Evolutionary conservation across 805 yeast species (phyloP).

Genomic region (Cyberlindnera subsufficiens): DNA sequence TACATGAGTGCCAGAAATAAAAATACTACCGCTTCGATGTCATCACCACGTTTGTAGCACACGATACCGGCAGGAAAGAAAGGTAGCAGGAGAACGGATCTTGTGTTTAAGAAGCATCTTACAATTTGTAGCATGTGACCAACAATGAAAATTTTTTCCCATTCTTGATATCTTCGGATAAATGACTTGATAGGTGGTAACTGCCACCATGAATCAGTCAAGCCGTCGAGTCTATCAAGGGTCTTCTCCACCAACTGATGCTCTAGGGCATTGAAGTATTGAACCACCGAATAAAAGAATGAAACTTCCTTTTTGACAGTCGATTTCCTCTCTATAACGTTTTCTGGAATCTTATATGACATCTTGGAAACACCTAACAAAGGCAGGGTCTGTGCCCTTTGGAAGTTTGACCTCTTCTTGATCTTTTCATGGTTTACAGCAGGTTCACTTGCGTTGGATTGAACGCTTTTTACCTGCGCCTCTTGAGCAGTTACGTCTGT

Average conservation of each 20-base stretch:
- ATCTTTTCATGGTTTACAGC: too few relatives aligned
- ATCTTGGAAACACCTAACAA: neutral
- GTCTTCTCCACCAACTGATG: slow-evolving; percentile 14
- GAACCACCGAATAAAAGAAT: slow-evolving; percentile 13
- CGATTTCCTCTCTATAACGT: slow-evolving; percentile 7
- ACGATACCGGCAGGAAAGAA: slow-evolving; percentile 20
- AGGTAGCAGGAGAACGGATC: slow-evolving; percentile 14
- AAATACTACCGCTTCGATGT: slow-evolving; percentile 19
- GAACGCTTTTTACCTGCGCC: neutral
- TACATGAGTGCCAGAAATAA: slow-evolving; percentile 19
- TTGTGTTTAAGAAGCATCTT: slow-evolving; percentile 14
- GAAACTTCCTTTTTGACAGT: slow-evolving; percentile 18
- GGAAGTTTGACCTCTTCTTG: neutral
- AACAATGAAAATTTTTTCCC: slow-evolving; percentile 11
- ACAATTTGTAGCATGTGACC: slow-evolving; percentile 15
- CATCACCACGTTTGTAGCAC: slow-evolving; percentile 8
- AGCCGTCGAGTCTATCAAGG: slow-evolving; percentile 9
- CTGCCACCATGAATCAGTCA: neutral
- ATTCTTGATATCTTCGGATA: slow-evolving; percentile 3
- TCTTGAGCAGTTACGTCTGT: neutral
- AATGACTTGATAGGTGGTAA: slow-evolving; percentile 5
- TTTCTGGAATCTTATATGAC: slow-evolving; percentile 8
- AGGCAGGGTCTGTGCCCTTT: slow-evolving; percentile 14
- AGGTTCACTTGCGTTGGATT: too few relatives aligned
- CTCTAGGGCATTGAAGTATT: slow-evolving; percentile 11